Percentiles rank a stretch among this genome's conserved stretches.
Evolutionary conservation across 2,329 filamentous ascomycete species (phyloP).

Genomic region (Anisogramma anomala): DNA sequence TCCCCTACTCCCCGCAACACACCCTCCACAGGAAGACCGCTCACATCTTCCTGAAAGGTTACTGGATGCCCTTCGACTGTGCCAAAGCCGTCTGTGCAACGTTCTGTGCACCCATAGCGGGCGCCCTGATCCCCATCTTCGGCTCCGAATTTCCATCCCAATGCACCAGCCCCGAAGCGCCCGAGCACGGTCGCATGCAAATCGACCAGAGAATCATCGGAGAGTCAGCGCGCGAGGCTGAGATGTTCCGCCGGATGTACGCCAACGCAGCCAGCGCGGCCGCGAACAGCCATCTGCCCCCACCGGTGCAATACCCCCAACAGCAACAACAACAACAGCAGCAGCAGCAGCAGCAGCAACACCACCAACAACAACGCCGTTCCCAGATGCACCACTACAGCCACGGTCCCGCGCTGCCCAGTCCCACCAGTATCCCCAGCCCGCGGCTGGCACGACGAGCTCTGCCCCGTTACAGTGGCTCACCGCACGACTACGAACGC

Average conservation of each 20-base stretch:
- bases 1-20: neutral
- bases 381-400: constrained; percentile 8
- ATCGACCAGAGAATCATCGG: constrained; percentile 48
- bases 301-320: constrained; percentile 10
- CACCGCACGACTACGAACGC: constrained; percentile 13
- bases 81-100: constrained; percentile 79
- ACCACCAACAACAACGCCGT: constrained; percentile 7
- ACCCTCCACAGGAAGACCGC: neutral
- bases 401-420: constrained; percentile 15
- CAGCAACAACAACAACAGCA: constrained; percentile 3
- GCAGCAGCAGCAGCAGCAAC: constrained; percentile 8
- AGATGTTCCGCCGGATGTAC: constrained; percentile 28
- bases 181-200: constrained; percentile 54
- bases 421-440: constrained; percentile 16
- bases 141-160: constrained; percentile 65
- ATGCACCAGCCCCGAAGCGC: constrained; percentile 54
- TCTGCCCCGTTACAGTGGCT: constrained; percentile 1
- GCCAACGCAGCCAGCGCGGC: constrained; percentile 16
- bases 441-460: constrained; percentile 7
- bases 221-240: constrained; percentile 39
- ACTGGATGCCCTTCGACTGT: constrained; percentile 89
- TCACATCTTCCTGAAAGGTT: constrained; percentile 48
- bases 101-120: constrained; percentile 77
- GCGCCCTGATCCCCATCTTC: constrained; percentile 81
- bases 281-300: constrained; percentile 9